Percentiles rank a stretch among this genome's conserved stretches.
Conservation (phyloP, 129 eudicot genomes). For the Gnaphalium uliginosum region DNA sequence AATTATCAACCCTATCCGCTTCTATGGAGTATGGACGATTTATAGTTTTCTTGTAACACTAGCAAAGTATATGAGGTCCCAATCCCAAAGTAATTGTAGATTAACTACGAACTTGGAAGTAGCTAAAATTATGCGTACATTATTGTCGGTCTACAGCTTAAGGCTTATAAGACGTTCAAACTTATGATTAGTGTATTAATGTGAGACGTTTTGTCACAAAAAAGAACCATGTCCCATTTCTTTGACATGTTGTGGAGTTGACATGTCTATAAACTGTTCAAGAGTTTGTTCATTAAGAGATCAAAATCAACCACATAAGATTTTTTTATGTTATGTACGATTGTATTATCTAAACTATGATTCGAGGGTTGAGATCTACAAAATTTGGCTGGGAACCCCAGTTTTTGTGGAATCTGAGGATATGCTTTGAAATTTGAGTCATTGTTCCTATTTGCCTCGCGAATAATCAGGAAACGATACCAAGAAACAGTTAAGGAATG, state of each 20-base stretch:
- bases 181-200: too few species aligned
- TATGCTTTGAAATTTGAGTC: not conserved
- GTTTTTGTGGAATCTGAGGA: not conserved
- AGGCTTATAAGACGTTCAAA: too few species aligned
- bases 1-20: too few species aligned
- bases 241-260: too few species aligned
- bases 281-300: not conserved
- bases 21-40: too few species aligned
- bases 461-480: not conserved
- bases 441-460: conserved; percentile 1
- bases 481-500: not conserved
- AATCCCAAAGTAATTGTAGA: not conserved
- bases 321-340: not conserved
- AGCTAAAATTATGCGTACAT: too few species aligned
- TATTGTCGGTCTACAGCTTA: too few species aligned
- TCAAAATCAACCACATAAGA: not conserved
- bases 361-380: not conserved
- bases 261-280: too few species aligned
- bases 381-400: not conserved
- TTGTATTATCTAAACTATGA: not conserved
- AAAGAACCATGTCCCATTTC: too few species aligned
- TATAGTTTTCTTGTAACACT: not conserved
- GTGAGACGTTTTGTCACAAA: too few species aligned
- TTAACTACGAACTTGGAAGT: not conserved
- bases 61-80: not conserved